These are phyloP conservation scores for Sophora flavescens DNA, from an alignment of 306 rosid species.

Conservation along the genomic window DNA sequence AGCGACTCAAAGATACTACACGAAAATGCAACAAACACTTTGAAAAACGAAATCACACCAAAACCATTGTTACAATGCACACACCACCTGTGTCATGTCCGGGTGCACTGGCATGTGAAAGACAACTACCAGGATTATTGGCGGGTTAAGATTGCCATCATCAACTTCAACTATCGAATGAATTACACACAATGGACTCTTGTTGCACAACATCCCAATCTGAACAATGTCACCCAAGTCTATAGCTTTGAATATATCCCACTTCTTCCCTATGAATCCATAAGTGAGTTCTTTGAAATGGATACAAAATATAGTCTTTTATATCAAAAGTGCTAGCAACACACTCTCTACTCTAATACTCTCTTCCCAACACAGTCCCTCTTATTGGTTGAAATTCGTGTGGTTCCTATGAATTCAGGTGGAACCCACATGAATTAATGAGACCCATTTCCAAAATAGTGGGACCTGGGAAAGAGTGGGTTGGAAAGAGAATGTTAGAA, in stretches of 20 bases:
- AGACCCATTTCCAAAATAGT: too few relatives aligned
- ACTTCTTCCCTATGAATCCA: constrained; percentile 80
- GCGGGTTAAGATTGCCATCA: constrained; percentile 84
- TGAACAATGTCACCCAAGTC: constrained; percentile 89
- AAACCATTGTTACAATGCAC: constrained; percentile 90
- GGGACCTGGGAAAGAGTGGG: too few relatives aligned
- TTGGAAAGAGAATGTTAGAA: too few relatives aligned
- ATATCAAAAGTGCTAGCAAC: too few relatives aligned
- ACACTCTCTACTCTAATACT: too few relatives aligned
- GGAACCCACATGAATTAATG: too few relatives aligned
- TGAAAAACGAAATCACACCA: constrained; percentile 61
- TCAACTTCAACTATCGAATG: constrained; percentile 78
- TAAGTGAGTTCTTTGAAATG: constrained; percentile 63
- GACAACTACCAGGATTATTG: constrained; percentile 83
- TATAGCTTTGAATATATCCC: constrained; percentile 91
- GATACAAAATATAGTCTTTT: not conserved
- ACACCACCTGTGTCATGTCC: constrained; percentile 80
- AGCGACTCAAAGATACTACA: constrained; percentile 62
- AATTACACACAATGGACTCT: constrained; percentile 88
- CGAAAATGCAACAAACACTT: constrained; percentile 58
- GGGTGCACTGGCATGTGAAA: constrained; percentile 94
- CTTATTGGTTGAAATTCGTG: too few relatives aligned
- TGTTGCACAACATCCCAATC: constrained; percentile 89
- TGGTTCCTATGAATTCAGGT: too few relatives aligned
- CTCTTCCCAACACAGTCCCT: too few relatives aligned